Evolutionary conservation across 805 yeast genomes (phyloP).

Genomic region (Millerago galiae): DNA sequence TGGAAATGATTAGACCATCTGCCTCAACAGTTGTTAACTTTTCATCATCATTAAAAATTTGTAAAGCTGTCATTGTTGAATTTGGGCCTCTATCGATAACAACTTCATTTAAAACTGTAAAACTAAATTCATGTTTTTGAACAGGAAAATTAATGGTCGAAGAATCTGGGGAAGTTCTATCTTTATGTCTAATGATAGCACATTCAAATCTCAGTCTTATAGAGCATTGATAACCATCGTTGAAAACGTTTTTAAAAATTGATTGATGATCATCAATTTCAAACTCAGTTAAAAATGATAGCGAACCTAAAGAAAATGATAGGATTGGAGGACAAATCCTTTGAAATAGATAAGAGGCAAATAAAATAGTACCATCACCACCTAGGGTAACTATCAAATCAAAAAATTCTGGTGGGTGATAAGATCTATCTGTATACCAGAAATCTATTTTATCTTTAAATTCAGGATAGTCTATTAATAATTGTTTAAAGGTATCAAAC

Average conservation of each 20-base stretch:
- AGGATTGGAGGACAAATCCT: constrained; percentile 57
- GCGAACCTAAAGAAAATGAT: constrained; percentile 58
- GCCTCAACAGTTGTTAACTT: constrained; percentile 57
- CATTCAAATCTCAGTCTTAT: constrained; percentile 47
- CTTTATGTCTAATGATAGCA: constrained; percentile 33
- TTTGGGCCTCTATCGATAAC: constrained; percentile 48
- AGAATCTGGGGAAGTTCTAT: constrained; percentile 10
- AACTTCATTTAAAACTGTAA: constrained; percentile 43
- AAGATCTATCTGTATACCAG: constrained; percentile 22
- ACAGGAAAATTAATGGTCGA: constrained; percentile 8
- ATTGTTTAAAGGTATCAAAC: constrained; percentile 4
- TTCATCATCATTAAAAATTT: constrained; percentile 41
- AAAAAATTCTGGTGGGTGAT: constrained; percentile 29
- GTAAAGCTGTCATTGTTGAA: constrained; percentile 44
- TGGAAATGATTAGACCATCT: constrained; percentile 57
- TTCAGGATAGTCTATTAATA: constrained; percentile 7
- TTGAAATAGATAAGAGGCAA: constrained; percentile 57
- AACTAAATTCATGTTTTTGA: constrained; percentile 12
- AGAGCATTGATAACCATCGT: constrained; percentile 40
- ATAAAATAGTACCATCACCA: constrained; percentile 67
- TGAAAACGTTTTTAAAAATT: constrained; percentile 30
- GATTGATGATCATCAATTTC: constrained; percentile 33
- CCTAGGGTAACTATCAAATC: constrained; percentile 62
- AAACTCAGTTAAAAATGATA: constrained; percentile 58
- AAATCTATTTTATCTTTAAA: constrained; percentile 13